These are phyloP conservation scores for Diaporthe helianthi DNA, from an alignment of 2,329 filamentous ascomycete species.

Conservation along the genomic window DNA sequence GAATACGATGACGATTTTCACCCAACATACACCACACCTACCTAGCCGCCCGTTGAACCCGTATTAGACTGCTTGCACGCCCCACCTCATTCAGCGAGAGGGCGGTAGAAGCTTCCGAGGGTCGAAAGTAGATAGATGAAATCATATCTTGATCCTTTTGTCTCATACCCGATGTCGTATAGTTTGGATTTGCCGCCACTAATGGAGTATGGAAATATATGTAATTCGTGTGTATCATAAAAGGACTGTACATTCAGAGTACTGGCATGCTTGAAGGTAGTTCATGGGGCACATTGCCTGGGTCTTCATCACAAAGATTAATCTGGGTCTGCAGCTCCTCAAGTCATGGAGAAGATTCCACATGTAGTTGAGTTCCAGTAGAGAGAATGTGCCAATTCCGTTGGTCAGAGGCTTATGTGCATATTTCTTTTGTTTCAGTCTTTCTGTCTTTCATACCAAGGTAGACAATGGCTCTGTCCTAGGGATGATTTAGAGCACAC, in stretches of 20 bases:
- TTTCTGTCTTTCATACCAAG: too few species aligned
- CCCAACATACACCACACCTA: not conserved
- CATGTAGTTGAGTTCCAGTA: not conserved
- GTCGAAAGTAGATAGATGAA: conserved; percentile 26
- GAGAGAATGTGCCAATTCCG: not conserved
- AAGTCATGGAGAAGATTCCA: not conserved
- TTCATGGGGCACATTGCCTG: not conserved
- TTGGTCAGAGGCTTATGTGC: not conserved
- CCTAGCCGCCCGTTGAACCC: conserved; percentile 4
- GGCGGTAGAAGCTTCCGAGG: conserved; percentile 1
- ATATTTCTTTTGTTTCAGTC: not conserved
- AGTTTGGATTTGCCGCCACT: too few species aligned
- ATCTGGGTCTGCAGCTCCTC: not conserved
- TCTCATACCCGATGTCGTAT: not conserved
- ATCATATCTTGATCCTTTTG: conserved; percentile 22
- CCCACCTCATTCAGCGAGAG: not conserved
- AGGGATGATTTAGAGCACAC: not conserved
- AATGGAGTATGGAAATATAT: not conserved
- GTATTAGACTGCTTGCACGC: conserved; percentile 19
- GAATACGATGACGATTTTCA: conserved; percentile 29
- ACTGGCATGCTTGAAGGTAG: not conserved
- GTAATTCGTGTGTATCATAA: not conserved
- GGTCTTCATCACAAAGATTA: not conserved
- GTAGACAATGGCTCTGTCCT: accelerated
- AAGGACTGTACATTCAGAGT: not conserved